These are phyloP conservation scores for Gracilaria caudata DNA, from an alignment of 23 red algal genomes.

Conservation along the genomic window DNA sequence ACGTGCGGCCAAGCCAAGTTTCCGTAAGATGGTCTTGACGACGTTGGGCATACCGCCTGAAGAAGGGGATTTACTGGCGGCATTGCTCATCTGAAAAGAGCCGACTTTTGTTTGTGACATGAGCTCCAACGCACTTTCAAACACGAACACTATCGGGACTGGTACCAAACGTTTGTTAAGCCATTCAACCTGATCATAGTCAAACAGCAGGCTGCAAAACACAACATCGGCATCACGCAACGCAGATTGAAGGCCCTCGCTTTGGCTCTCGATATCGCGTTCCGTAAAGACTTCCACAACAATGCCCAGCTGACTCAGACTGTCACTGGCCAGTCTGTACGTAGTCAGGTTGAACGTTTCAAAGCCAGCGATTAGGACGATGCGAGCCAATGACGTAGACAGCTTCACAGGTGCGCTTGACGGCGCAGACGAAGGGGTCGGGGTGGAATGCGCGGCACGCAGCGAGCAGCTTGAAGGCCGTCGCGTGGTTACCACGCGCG, in stretches of 20 bases:
- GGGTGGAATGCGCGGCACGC: not conserved
- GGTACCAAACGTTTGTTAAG: conserved; percentile 23
- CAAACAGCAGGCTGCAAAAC: conserved; percentile 72
- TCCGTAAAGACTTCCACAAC: conserved; percentile 23
- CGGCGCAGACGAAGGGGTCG: not conserved
- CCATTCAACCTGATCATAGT: conserved; percentile 80
- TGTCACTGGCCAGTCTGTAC: not conserved
- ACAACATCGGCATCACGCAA: conserved; percentile 52
- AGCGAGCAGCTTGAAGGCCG: not conserved
- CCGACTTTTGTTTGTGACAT: conserved; percentile 68
- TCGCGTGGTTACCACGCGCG: not conserved
- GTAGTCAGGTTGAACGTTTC: conserved; percentile 42
- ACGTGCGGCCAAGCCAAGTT: conserved; percentile 47
- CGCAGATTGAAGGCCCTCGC: not conserved
- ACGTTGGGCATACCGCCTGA: not conserved
- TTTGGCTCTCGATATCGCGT: conserved; percentile 2
- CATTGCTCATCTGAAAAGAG: conserved; percentile 28
- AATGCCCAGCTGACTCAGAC: not conserved
- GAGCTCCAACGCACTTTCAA: conserved; percentile 76
- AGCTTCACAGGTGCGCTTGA: not conserved
- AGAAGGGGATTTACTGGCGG: not conserved
- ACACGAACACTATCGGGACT: conserved; percentile 39
- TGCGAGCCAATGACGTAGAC: conserved; percentile 3
- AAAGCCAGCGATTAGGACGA: conserved; percentile 45
- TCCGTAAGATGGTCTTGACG: not conserved